Evolutionary conservation across 1,284 basidiomycete species (phyloP), one percentile per base, ranked within the genome.

Genomic region (Coniferiporia sulphurascens): DNA sequence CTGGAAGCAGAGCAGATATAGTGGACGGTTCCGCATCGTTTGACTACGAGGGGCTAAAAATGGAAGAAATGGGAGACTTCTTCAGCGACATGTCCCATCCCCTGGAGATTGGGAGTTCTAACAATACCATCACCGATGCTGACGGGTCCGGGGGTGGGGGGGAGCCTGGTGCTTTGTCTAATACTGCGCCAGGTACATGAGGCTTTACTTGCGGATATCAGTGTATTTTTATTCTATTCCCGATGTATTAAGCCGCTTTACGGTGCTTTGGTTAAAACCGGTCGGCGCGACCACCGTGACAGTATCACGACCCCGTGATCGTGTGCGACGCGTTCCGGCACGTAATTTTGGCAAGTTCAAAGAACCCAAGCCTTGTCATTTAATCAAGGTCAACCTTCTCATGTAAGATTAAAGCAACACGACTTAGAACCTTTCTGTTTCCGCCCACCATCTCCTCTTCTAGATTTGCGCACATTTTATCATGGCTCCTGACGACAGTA

Each of bases 1-100:
- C 17, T 45, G 35, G 36, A 32, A 35, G 38, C 38, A 22, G 54
- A 12, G 51, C 46, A 43, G 10, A 32, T 12, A 6, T 13, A 6
- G 12, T 21, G 48, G 53, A 55, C 6, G 46, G 12, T 34, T 15
- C 54, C 2, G 50, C 45, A 15, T 21, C 17, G n/a, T 60, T 60
- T 46, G 59, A 60, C 22, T 55, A 49, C 45, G 41, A 32, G 1
- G 22, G 35, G 38, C 55, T 56, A 12, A 46, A 34, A 12, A 41
- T 55, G 54, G 44, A 12, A 7, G 48, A 50, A 6, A 50, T 50
- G 48, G n/a, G n/a, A n/a, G n/a, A n/a, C n/a, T 58, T 56, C 46
- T 56, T 56, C 22, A 52, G 45, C 38, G 55, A 51, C 10, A 38
- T 38, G 41, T 9, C 32, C 13, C 48, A 50, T 8, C 45, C 56